Conservation (phyloP, 495 filamentous ascomycete genomes). For the Penicillium simplicissimum region DNA sequence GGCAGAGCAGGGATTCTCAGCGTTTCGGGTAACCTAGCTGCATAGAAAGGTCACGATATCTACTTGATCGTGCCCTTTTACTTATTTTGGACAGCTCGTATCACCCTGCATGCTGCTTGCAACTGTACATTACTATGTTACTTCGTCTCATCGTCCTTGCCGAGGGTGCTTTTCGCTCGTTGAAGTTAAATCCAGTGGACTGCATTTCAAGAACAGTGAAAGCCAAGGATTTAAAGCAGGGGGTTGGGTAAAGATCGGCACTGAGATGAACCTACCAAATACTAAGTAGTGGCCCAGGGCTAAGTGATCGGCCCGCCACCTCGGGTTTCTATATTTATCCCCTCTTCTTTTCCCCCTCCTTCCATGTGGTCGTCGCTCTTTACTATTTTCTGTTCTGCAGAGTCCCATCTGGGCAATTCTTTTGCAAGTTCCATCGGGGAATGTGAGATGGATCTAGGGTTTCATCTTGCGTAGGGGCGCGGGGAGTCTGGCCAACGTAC, state of each 20-base stretch:
- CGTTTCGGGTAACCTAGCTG: neutral
- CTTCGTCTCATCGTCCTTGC: neutral
- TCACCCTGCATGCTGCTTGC: neutral
- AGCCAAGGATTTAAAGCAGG: neutral
- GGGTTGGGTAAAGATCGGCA: neutral
- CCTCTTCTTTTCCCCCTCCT: neutral
- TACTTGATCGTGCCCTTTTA: neutral
- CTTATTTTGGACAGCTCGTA: neutral
- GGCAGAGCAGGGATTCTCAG: neutral
- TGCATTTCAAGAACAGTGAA: neutral
- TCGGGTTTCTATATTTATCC: slow-evolving; percentile 8
- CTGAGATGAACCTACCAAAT: neutral
- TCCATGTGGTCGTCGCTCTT: neutral
- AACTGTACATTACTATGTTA: neutral
- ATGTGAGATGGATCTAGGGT: neutral
- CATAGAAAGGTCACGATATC: neutral
- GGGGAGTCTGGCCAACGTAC: neutral
- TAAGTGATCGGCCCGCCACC: slow-evolving; percentile 7
- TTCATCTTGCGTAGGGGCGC: neutral
- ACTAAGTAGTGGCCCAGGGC: no score
- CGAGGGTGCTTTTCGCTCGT: neutral
- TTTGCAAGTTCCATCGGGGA: neutral
- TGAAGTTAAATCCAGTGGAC: neutral
- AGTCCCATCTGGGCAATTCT: neutral
- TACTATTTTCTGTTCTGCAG: neutral